These are phyloP conservation scores for Diaporthe longicolla DNA, from an alignment of 2,329 filamentous ascomycete species.

Conservation along the genomic window DNA sequence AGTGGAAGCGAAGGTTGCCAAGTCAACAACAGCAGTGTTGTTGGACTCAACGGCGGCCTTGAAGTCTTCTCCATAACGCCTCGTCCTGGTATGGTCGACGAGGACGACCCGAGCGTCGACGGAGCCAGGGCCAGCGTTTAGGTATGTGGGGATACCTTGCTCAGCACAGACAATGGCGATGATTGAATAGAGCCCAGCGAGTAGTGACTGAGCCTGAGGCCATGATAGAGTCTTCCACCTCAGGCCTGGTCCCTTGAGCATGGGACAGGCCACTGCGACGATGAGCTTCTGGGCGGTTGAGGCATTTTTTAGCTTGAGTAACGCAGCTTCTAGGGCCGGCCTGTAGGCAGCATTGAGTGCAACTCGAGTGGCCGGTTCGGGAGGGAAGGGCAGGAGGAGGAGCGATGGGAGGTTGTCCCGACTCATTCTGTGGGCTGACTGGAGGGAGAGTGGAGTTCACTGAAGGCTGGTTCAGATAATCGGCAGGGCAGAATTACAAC, in stretches of 20 bases:
- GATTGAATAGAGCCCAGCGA: conserved; percentile 84
- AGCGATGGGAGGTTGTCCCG: conserved; percentile 61
- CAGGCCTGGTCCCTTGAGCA: conserved; percentile 67
- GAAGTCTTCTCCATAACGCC: conserved; percentile 51
- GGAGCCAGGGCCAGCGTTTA: conserved; percentile 71
- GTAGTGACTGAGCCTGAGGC: conserved; percentile 77
- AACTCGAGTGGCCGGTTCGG: conserved; percentile 65
- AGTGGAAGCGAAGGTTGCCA: conserved; percentile 66
- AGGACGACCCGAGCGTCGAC: conserved; percentile 84
- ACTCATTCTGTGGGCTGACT: conserved; percentile 42
- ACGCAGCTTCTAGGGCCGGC: conserved; percentile 67
- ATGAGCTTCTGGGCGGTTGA: conserved; percentile 56
- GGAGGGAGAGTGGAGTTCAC: conserved; percentile 3
- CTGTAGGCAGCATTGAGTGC: conserved; percentile 72
- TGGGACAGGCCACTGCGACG: conserved; percentile 73
- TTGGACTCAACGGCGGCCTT: conserved; percentile 58
- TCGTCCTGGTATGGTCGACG: conserved; percentile 70
- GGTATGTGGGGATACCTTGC: conserved; percentile 72
- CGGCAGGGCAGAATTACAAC: neutral
- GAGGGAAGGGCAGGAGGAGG: conserved; percentile 75
- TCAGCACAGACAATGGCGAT: conserved; percentile 79
- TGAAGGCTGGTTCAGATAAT: neutral
- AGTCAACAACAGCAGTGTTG: conserved; percentile 62
- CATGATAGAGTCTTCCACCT: conserved; percentile 72
- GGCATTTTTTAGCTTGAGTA: conserved; percentile 62